These are phyloP conservation scores for Vitis hybrid DNA, from an alignment of 177 flowering plant genomes.

Conservation along the genomic window DNA sequence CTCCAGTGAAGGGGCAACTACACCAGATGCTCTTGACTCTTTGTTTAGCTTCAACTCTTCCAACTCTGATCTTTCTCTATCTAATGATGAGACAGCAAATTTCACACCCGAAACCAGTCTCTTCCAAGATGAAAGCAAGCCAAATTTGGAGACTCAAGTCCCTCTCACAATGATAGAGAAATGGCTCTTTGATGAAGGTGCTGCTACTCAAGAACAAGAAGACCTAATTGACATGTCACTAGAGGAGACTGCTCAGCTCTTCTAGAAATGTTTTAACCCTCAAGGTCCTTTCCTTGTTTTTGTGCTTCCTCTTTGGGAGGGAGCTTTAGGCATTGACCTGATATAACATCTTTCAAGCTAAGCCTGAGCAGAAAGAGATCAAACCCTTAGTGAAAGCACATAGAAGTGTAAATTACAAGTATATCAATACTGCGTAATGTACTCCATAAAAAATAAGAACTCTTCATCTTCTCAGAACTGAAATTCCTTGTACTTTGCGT, in stretches of 20 bases:
- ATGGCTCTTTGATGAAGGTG: constrained; percentile 67
- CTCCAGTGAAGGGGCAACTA: constrained; percentile 31
- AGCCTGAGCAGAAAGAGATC: constrained; percentile 2
- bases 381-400: neutral
- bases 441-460: neutral
- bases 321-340: constrained; percentile 9
- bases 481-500: neutral
- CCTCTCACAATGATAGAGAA: constrained; percentile 58
- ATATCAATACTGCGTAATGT: neutral
- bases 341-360: neutral
- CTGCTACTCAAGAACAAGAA: constrained; percentile 33
- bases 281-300: neutral
- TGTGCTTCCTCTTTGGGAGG: neutral
- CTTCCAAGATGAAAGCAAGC: constrained; percentile 40
- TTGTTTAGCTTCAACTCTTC: constrained; percentile 35
- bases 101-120: constrained; percentile 20
- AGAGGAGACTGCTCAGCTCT: constrained; percentile 28
- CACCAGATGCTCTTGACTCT: constrained; percentile 29
- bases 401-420: constrained; percentile 22
- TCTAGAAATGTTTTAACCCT: constrained; percentile 9
- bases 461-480: neutral
- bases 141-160: constrained; percentile 19
- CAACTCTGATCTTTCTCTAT: constrained; percentile 30
- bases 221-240: constrained; percentile 36
- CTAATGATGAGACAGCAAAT: constrained; percentile 20